Base-by-base conservation (phyloP, 495 filamentous ascomycete species). In the Neurospora discreta region DNA sequence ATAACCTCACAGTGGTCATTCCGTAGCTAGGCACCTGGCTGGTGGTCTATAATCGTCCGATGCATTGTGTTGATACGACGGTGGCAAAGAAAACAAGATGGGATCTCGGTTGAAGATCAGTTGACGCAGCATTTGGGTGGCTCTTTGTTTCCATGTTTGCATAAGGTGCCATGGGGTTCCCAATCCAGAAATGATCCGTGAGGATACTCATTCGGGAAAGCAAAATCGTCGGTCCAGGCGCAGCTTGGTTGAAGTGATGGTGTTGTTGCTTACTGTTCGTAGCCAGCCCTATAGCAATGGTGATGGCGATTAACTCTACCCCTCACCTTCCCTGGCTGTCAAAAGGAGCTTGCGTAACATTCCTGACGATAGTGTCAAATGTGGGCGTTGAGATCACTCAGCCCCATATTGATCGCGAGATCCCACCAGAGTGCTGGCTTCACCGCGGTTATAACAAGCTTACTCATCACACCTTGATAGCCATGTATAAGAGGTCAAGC, bases 1-100 rank as follows among this genome's bases (percentile, higher is more conserved):
- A 85, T 70, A 68, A 81, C 71, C 71, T 86, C n/a, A 75, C 77
- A 1, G 83, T 85, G 3, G 26, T 79, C 67, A 76, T 84, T 52
- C 82, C 82, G 38, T 69, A 75, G 18, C n/a, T 71, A n/a, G 40
- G 58, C 52, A 33, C 52, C 52, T 33, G 13, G 15, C 13, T 65
- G 18, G 52, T 65, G 52, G 26, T 65, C 15, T 65, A 65, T 15
- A 36, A 15, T 65, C 26, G 52, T 33, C 30, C 52, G 7, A 65
- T 33, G 33, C 33, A 15, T 9, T 65, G 26, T 16, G 52, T 26
- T 65, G 52, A 33, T 65, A 26, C 52, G 26, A 65, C 13, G 26
- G 18, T 33, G 26, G 52, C 9, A 18, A 33, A 65, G 52, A 36
- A 65, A 33, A 36, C 33, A 65, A 65, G 6, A 18, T 18, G 52